Base-by-base conservation (phyloP, 768 basidiomycete species). In the Dacryopinax primogenitus region DNA sequence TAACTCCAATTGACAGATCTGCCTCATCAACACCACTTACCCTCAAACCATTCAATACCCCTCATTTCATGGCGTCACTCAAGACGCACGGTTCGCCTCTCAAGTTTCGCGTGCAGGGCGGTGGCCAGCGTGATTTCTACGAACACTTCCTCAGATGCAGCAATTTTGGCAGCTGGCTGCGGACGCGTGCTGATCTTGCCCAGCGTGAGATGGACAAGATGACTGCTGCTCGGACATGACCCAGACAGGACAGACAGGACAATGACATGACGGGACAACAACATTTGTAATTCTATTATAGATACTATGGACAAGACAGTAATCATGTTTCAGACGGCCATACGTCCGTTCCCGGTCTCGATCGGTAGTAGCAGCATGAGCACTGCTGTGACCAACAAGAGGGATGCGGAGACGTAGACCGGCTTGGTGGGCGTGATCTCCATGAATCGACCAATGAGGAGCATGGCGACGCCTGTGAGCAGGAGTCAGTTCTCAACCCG, bases 21-120 rank as follows among this genome's bases (percentile, higher is more conserved):
- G 69, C 72, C 63, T 30, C 64, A 65, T 3, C 30, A 44, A 51
- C 63, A 33, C 32, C 23, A 23, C 45, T 47, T n/a, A 51, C 7
- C 4, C 67, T 70, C 33, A 64, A 63, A 68, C 81, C 88, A 1
- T 93, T 92, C 73, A 87, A 82, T 71, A 75, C 81, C 37, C 75
- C 76, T 0, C 80, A 83, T 63, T 92, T 92, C 73, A 79, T 93
- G 63, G 79, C 81, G 21, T 90, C 86, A 4, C 78, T 92, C 28
- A 88, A 87, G 69, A 75, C 80, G 1, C 80, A 86, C 70, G 88
- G 89, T 1, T 80, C 83, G 34, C 78, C 85, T 7, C 75, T 92
- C 6, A 88, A 90, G 16, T 92, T 92, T 76, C 84, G 83, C 67
- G 51, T 58, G 18, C 51, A 58, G 18, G 51, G 51, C 30, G 51